Evolutionary conservation across 805 yeast species (phyloP), one percentile per base, ranked within the genome.

Genomic region (Hanseniaspora clermontiae): DNA sequence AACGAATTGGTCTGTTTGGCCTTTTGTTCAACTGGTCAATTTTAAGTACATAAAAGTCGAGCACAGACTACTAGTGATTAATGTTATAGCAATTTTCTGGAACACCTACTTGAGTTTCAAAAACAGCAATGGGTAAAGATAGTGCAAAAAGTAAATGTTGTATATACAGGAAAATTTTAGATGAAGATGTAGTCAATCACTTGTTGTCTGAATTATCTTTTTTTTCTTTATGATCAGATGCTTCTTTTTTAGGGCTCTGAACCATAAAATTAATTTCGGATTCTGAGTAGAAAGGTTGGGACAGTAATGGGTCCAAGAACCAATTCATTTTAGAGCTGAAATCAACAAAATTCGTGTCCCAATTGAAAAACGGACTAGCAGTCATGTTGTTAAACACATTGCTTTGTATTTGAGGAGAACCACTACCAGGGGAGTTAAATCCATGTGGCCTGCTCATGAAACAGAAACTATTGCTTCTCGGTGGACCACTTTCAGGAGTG

Each of bases 1-100:
- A 37, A 75, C 85, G 17, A 90, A 89, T 67, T 88, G 95, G 90
- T 65, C 74, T 52, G 84, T 91, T 12, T 93, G 97, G 98, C 97
- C 97, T 0, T 68, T 79, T 0, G 85, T 93, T 60, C 97, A 93
- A 69, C 64, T 81, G 55, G 60, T 83, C 59, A 93, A 91, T 69
- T 87, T 91, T 64, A 76, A 81, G 48, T 63, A 86, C 8, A 77
- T 88, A 2, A 97, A 97, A 0, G 77, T 81, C 8, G 81, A 81
- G 46, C 79, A 77, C 62, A 76, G 95, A 40, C 68, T 90, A 48
- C 63, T 86, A 48, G 73, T 81, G 11, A 95, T 85, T 34, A 87
- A 87, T 63, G 58, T 81, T 4, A 75, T 86, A 29, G 80, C 91
- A 49, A 78, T 89, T 31, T 79, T 82, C 19, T 90, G 96, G 96